Evolutionary conservation across 2,329 filamentous ascomycete species (phyloP).

Genomic region (Sarocladium brachiariae): DNA sequence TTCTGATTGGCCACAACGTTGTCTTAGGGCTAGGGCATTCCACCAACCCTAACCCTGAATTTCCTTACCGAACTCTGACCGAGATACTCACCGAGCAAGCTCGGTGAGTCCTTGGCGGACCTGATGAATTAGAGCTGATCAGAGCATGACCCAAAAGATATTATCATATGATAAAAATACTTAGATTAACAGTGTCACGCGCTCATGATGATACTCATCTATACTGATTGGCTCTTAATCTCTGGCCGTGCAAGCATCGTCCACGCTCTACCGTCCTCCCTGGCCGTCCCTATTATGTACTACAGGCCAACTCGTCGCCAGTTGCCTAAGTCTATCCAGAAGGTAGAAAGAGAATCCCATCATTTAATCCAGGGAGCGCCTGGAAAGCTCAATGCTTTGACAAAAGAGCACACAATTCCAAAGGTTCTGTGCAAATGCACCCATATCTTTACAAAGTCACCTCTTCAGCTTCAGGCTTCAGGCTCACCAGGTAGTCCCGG

Average conservation of each 20-base stretch:
- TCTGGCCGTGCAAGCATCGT: background rate
- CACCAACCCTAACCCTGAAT: constrained; percentile 1
- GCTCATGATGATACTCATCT: constrained; percentile 1
- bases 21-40: background rate
- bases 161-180: background rate
- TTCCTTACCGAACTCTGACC: background rate
- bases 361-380: background rate
- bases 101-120: too few relatives aligned
- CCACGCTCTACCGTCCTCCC: background rate
- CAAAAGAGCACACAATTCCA: background rate
- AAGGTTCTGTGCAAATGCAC: constrained; percentile 7
- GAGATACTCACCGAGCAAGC: background rate
- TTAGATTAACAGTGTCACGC: background rate
- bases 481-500: constrained; percentile 70
- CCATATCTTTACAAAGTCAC: constrained; percentile 1
- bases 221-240: background rate
- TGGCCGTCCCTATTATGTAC: background rate
- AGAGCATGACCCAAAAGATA: too few relatives aligned
- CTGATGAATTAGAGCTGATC: too few relatives aligned
- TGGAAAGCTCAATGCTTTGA: constrained; percentile 3
- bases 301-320: background rate
- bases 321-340: background rate
- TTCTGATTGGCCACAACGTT: background rate
- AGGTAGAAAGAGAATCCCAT: background rate
- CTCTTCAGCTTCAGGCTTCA: constrained; percentile 38